A percentile compares a stretch with the other conserved stretches of the same genome.
These are phyloP conservation scores for Platanthera zijinensis DNA, from an alignment of 106 monocot species.

Conservation along the genomic window DNA sequence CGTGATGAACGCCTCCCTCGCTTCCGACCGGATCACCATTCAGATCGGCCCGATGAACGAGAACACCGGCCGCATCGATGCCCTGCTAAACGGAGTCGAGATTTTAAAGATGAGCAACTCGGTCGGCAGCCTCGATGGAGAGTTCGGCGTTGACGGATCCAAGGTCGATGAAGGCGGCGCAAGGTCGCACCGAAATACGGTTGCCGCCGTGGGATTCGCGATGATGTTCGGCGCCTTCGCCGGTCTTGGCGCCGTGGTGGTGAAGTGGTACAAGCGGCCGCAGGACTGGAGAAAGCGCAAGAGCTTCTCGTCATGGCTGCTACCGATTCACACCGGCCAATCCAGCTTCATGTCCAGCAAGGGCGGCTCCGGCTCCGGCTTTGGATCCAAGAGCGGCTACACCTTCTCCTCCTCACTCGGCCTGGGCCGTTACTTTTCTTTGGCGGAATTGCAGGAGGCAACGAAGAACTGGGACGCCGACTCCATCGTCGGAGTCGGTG, in stretches of 20 bases:
- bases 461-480: constrained; percentile 36
- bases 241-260: constrained; percentile 34
- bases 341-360: constrained; percentile 34
- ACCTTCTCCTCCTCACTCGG: constrained; percentile 29
- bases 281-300: constrained; percentile 46
- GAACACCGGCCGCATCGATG: constrained; percentile 19
- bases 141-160: constrained; percentile 44
- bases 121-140: constrained; percentile 46
- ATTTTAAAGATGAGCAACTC: constrained; percentile 48
- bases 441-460: constrained; percentile 35
- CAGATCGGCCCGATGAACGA: constrained; percentile 30
- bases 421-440: constrained; percentile 34
- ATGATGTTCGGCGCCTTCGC: constrained; percentile 42
- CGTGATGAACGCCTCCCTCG: constrained; percentile 23
- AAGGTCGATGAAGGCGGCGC: constrained; percentile 9
- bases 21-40: constrained; percentile 18
- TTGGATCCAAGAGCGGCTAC: constrained; percentile 35
- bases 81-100: constrained; percentile 43
- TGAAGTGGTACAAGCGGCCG: constrained; percentile 37
- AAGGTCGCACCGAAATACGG: not conserved
- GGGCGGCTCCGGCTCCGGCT: constrained; percentile 10
- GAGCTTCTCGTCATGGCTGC: constrained; percentile 61
- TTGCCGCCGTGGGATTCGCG: constrained; percentile 34
- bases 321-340: constrained; percentile 31
- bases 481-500: constrained; percentile 40